Evolutionary conservation across 169 alveolate genomes (phyloP).

Genomic region (Plasmodium adleri): DNA sequence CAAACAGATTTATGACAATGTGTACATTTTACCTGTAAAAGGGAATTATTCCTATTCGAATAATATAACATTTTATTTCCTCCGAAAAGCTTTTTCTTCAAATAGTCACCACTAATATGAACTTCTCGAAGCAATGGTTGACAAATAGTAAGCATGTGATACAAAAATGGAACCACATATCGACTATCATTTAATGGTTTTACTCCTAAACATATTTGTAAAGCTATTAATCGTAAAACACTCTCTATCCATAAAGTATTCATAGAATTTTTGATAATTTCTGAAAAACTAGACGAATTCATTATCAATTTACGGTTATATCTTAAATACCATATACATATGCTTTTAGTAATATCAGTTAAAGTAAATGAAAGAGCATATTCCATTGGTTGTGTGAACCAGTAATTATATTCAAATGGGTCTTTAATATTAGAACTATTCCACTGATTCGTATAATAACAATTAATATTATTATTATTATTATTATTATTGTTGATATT

Average conservation of each 20-base stretch:
- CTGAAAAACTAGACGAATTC: constrained; percentile 69
- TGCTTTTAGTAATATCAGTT: constrained; percentile 74
- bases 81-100: constrained; percentile 8
- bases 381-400: constrained; percentile 66
- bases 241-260: constrained; percentile 82
- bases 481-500: constrained; percentile 12
- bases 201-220: constrained; percentile 80
- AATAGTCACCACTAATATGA: constrained; percentile 27
- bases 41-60: constrained; percentile 46
- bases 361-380: constrained; percentile 60
- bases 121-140: constrained; percentile 71
- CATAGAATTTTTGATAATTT: constrained; percentile 65
- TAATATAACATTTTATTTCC: constrained; percentile 46
- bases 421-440: constrained; percentile 25
- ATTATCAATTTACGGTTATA: constrained; percentile 64
- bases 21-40: constrained; percentile 39
- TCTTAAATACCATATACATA: constrained; percentile 68
- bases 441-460: too few relatives aligned
- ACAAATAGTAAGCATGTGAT: constrained; percentile 79
- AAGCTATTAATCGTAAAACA: constrained; percentile 78
- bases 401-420: constrained; percentile 33
- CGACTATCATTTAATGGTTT: constrained; percentile 78
- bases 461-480: too few relatives aligned
- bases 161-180: constrained; percentile 79
- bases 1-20: constrained; percentile 62